Conservation (phyloP, 352 stramenopile species). For the Blastocystis sp. region DNA sequence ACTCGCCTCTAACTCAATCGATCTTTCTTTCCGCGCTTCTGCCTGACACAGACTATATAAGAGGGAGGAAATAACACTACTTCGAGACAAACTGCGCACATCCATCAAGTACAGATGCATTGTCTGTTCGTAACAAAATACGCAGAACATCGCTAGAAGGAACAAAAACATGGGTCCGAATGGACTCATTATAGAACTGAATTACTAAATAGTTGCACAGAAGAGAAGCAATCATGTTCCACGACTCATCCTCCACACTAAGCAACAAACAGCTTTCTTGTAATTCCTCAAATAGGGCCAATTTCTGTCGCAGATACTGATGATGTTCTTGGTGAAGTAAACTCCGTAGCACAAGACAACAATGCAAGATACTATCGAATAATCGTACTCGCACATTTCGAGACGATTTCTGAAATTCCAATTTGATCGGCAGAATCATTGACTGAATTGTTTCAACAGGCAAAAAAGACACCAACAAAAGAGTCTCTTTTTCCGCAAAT, state of each 20-base stretch:
- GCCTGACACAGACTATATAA: background rate
- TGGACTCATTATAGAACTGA: background rate
- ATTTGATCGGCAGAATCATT: background rate
- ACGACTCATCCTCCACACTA: background rate
- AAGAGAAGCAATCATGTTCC: background rate
- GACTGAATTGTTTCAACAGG: background rate
- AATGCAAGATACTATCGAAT: background rate
- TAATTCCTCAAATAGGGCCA: background rate
- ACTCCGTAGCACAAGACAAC: background rate
- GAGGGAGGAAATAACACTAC: background rate
- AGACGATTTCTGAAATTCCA: constrained; percentile 6
- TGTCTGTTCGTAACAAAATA: background rate
- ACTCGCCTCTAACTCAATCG: background rate
- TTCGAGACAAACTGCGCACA: background rate
- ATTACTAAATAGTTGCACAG: background rate
- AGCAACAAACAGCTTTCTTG: background rate
- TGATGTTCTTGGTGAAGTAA: background rate
- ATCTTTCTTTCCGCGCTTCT: background rate
- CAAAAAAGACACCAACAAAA: background rate
- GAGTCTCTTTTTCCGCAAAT: constrained; percentile 9
- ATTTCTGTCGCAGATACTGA: background rate
- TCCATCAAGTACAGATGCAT: background rate
- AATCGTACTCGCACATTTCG: background rate
- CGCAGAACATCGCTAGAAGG: background rate
- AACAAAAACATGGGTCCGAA: background rate